Conservation (phyloP, 2,329 filamentous ascomycete species). For the Boeremia lycopersici region DNA sequence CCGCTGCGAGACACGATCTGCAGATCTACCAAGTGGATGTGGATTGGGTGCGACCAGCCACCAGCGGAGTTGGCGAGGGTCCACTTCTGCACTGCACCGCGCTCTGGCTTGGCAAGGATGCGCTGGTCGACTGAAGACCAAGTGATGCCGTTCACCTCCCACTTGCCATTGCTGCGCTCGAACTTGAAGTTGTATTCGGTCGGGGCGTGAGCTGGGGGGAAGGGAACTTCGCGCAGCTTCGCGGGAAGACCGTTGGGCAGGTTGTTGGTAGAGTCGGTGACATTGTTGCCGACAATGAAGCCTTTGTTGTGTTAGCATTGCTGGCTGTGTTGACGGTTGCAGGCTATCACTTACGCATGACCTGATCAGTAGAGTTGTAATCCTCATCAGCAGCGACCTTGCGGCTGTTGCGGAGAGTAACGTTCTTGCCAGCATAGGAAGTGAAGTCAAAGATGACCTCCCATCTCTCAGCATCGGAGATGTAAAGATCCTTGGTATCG, state of each 20-base stretch:
- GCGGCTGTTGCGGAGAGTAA: slow-evolving; percentile 54
- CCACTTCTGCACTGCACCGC: slow-evolving; percentile 48
- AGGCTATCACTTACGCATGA: slow-evolving; percentile 29
- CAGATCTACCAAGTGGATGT: slow-evolving; percentile 66
- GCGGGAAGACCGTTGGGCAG: slow-evolving; percentile 36
- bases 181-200: slow-evolving; percentile 44
- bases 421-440: slow-evolving; percentile 57
- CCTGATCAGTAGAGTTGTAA: slow-evolving; percentile 54
- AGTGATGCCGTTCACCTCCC: slow-evolving; percentile 49
- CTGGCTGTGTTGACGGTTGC: background rate
- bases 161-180: slow-evolving; percentile 33
- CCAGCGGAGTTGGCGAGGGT: slow-evolving; percentile 54
- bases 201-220: slow-evolving; percentile 34
- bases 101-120: slow-evolving; percentile 42
- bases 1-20: slow-evolving; percentile 58
- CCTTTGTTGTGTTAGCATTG: background rate
- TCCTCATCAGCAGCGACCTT: slow-evolving; percentile 57
- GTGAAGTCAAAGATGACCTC: slow-evolving; percentile 66
- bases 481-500: slow-evolving; percentile 50
- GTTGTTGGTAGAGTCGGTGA: slow-evolving; percentile 27
- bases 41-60: slow-evolving; percentile 61
- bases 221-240: slow-evolving; percentile 37
- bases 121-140: slow-evolving; percentile 43
- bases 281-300: slow-evolving; percentile 53
- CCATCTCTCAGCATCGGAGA: slow-evolving; percentile 64